Base-by-base conservation (phyloP, 1,284 basidiomycete genomes). In the Gymnopus androsaceus region DNA sequence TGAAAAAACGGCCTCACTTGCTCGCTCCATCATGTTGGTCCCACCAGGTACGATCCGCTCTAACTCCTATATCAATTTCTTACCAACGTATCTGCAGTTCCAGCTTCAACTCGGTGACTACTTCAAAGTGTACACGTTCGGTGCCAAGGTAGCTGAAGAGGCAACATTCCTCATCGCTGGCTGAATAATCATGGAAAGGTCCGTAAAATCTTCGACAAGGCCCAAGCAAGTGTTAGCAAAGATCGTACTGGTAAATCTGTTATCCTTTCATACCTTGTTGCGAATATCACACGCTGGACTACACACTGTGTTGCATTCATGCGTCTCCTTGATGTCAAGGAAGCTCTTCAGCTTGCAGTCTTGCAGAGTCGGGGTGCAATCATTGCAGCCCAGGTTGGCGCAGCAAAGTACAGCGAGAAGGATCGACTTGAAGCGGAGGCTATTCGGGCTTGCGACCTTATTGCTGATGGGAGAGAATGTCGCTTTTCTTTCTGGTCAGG, bases 401-500 rank as follows among this genome's bases (percentile, higher is more conserved):
- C 57, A 6, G 56, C 31, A 14, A 33, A 33, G 31, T 33, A 33
- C 31, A 14, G 31, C 7, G 58, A 59, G 37, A 54, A 54, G 30
- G 14, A 2, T 21, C 7, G 15, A 17, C 52, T 46, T 15, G 25
- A 28, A 12, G 15, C 21, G 7, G 52, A 54, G 14, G 52, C 52
- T 33, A 25, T 33, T 8, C 12, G 15, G 12, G 27, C 27, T 6
- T 36, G 15, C 8, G 41, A 33, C n/a, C 33, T 54, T 28, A 54
- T 54, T 27, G 30, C 21, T 19, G 42, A 54, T 30, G 31, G 31
- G 6, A 3, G 7, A 11, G 28, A 31, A 8, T 17, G 38, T 8
- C 8, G 21, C n/a, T 48, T 30, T 33, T 34, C 46, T 15, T 69
- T 67, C 55, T 71, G 67, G 68, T 17, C 17, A 15, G 57, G 54